Evolutionary conservation across 345 rosid species (phyloP).

Genomic region (Populus deltoides): DNA sequence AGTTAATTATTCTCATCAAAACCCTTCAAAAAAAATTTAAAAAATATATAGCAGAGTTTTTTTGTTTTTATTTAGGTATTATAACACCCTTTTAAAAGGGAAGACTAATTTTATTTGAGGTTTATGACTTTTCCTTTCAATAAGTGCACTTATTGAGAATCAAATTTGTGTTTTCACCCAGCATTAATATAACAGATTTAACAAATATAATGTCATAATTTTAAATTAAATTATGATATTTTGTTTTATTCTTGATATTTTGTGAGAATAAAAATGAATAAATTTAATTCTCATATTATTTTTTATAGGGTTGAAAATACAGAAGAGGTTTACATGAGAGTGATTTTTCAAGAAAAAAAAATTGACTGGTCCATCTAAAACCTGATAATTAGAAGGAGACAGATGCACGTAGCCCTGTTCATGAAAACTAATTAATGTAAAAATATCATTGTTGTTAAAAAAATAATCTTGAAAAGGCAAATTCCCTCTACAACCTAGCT

Average conservation of each 20-base stretch:
- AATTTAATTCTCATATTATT: not conserved
- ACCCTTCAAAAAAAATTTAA: not conserved
- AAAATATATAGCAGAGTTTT: too few species aligned
- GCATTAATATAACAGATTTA: too few species aligned
- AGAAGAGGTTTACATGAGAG: not conserved
- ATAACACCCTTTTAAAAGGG: rapidly evolving
- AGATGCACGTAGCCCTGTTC: not conserved
- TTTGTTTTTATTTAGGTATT: too few species aligned
- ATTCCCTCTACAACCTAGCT: not conserved
- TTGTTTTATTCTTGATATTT: too few species aligned
- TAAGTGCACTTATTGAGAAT: too few species aligned
- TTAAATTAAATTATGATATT: too few species aligned
- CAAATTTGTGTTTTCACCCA: too few species aligned
- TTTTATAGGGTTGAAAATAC: not conserved
- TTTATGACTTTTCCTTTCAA: rapidly evolving
- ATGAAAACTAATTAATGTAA: too few species aligned
- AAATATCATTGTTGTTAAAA: not conserved
- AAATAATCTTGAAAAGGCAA: not conserved
- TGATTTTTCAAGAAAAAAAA: too few species aligned
- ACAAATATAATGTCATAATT: not conserved
- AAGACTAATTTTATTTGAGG: rapidly evolving
- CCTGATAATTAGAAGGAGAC: not conserved
- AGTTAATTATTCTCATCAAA: not conserved
- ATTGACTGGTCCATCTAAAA: not conserved
- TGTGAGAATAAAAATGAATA: too few species aligned